Evolutionary conservation across 352 stramenopile species (phyloP).

Genomic region (Phytopythium aichiense): DNA sequence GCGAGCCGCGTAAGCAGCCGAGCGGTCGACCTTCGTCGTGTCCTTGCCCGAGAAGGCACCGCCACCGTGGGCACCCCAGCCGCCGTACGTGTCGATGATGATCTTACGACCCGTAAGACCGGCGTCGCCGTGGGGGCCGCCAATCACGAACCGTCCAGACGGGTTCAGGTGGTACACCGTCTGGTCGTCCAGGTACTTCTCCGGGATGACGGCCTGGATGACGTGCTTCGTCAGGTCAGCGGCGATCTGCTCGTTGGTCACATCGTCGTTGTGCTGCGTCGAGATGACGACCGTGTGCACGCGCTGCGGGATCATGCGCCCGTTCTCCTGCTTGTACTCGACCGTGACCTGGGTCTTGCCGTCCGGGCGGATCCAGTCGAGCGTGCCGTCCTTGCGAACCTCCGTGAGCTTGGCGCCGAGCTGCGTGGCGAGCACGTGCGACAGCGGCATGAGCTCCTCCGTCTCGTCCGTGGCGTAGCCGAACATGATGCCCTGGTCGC

Average conservation of each 20-base stretch:
- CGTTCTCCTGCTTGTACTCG: conserved; percentile 97
- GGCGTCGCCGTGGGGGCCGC: conserved; percentile 97
- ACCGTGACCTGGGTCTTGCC: conserved; percentile 99
- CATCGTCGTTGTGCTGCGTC: conserved; percentile 98
- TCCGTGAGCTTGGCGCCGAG: conserved; percentile 97
- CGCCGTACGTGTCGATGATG: conserved; percentile 99
- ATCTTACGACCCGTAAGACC: conserved; percentile 99
- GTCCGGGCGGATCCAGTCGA: conserved; percentile 98
- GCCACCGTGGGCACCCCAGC: conserved; percentile 98
- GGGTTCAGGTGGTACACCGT: conserved; percentile 99
- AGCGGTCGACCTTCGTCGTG: conserved; percentile 99
- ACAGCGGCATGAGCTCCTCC: conserved; percentile 96
- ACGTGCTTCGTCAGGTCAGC: conserved; percentile 99
- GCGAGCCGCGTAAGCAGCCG: conserved; percentile 96
- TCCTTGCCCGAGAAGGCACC: conserved; percentile 99
- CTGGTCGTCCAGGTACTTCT: conserved; percentile 99
- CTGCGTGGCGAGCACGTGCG: conserved; percentile 96
- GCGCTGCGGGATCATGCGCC: conserved; percentile 93
- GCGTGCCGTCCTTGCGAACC: conserved; percentile 98
- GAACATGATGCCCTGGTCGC: conserved; percentile 95
- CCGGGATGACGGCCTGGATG: conserved; percentile 97
- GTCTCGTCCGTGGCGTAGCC: conserved; percentile 98
- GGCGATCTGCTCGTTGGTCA: conserved; percentile 98
- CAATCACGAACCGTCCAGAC: conserved; percentile 98
- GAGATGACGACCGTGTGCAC: conserved; percentile 99